Evolutionary conservation across 2,329 filamentous ascomycete genomes (phyloP), one percentile per base, ranked within the genome.

Genomic region (Ascochyta lentis): DNA sequence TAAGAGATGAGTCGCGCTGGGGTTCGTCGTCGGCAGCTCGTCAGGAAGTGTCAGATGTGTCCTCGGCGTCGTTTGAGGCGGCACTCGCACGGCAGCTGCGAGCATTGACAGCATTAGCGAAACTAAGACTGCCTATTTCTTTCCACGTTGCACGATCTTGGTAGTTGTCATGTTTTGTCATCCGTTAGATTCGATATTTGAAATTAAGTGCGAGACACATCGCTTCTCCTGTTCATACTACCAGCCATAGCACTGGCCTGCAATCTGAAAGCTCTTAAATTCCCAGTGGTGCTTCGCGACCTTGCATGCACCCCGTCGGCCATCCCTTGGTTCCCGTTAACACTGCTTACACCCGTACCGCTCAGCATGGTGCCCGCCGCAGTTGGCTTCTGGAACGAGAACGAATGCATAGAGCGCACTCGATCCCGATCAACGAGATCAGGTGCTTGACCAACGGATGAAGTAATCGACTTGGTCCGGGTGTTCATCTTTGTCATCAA

Each of bases 161-260:
- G n/a, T 34, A n/a, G 31, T 34, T 34, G 10, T 34, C 31, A 13
- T 13, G 5, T n/a, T 10, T 34, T n/a, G 4, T 34, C 19, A 19
- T 19, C 19, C 12, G 7, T 34, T 6, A 10, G 4, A 34, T 15
- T 16, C 8, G 15, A 19, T 10, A 16, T 35, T 15, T 35, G 15
- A 6, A 19, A 10, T 10, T 16, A 35, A 35, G 15, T 35, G 34
- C 16, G 34, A 6, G 34, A 6, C 7, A 16, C 40, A 9, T 59
- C 56, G 6, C 58, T 55, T 31, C 61, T 56, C 19, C 59, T 47
- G 40, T 56, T 65, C 59, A 64, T 59, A 0, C 62, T 60, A 13
- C 56, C 62, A 3, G 60, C 63, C 56, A 67, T 49, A 13, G 60
- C 63, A 49, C 63, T 65, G 13, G 64, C 64, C 46, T 65, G 60